A percentile compares a stretch with the other conserved stretches of the same genome.
phyloP scores from a whole-genome alignment of 108 stramenopile genomes.

The Nitzschia sp. region DNA sequence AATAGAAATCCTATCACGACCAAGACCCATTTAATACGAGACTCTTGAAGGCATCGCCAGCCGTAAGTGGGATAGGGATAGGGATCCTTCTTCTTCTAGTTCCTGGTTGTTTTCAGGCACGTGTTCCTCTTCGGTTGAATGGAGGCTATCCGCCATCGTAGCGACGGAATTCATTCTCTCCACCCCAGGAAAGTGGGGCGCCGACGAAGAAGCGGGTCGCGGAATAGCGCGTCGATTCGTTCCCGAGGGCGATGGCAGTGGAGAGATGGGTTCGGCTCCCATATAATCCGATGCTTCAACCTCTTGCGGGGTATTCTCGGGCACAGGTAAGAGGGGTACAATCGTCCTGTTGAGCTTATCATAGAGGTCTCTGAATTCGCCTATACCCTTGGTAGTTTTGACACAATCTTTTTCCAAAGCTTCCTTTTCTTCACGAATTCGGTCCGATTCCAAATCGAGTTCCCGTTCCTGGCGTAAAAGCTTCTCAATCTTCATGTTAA shows the following conservation, averaged over 20 bases:
- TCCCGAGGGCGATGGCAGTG: not conserved
- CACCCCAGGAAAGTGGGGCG: not conserved
- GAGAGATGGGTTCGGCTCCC: not conserved
- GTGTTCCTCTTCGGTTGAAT: conserved; percentile 4
- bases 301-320: not conserved
- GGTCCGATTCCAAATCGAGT: not conserved
- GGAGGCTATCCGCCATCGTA: not conserved
- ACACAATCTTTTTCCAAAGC: not conserved
- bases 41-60: not conserved
- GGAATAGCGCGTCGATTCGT: not conserved
- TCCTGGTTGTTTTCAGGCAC: not conserved
- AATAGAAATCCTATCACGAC: no score
- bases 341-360: conserved; percentile 4
- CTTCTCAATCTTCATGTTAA: conserved; percentile 23
- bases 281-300: not conserved
- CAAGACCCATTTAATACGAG: no score
- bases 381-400: conserved; percentile 13
- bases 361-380: conserved; percentile 7
- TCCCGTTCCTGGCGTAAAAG: conserved; percentile 7
- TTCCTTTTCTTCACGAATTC: conserved; percentile 7
- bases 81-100: not conserved
- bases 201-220: not conserved
- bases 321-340: conserved; percentile 6
- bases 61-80: conserved; percentile 6
- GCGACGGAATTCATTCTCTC: not conserved